Base-by-base conservation (phyloP, 495 filamentous ascomycete genomes). In the Xylaria acuta region DNA sequence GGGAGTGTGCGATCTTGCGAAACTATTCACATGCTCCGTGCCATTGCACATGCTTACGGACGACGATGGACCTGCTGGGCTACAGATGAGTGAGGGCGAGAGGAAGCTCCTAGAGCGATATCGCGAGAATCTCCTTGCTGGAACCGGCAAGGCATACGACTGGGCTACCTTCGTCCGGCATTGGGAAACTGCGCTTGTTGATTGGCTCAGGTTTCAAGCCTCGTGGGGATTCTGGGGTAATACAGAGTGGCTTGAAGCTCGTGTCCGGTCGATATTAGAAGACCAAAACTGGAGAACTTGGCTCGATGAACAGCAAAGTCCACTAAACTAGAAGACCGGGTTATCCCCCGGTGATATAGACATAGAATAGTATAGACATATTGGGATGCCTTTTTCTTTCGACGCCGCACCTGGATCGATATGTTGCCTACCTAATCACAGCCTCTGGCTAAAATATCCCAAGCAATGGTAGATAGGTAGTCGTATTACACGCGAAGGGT, bases 221-320 rank as follows among this genome's bases (percentile, higher is more conserved):
- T 84, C 83, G 1, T 86, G 84, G 85, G 84, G 85, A 1, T 81
- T 81, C 69, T 86, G 84, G 84, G 84, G 84, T 5, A 84, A 84
- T 63, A 80, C 80, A 1, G 74, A 77, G 36, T 85, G 83, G 84
- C 79, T 84, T 38, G 81, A 80, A 56, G 81, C 79, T 14, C 73
- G 77, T 66, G 76, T 75, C 36, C 71, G 78, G 49, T 76, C 49
- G 32, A 80, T 81, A 64, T 34, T 76, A 38, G 68, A 70, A 59
- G 75, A 81, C 27, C 36, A 51, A 56, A 22, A 22, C 5, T 72
- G 63, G 70, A 58, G 25, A 12, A 34, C 34, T 34, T 71, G 69
- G 69, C 59, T 71, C 16, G 20, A 56, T 34, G 69, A 56, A 40
- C 59, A 71, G 38, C 69, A 71, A 4, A n/a, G 14, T 16, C 34